Conservation (phyloP, 768 basidiomycete species). For the Lentinula aciculospora region DNA sequence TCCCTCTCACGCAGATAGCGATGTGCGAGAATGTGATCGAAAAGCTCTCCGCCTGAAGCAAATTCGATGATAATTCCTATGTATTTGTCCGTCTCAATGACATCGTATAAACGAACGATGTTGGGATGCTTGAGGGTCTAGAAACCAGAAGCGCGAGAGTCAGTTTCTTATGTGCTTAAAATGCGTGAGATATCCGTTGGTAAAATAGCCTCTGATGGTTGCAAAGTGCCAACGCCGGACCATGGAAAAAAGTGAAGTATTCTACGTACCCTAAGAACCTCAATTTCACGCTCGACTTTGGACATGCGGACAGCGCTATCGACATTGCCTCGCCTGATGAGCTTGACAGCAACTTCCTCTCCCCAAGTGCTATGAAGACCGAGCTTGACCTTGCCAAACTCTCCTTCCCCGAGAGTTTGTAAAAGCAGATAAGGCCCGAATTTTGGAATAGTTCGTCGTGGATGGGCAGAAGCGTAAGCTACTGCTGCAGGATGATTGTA, state of each 20-base stretch:
- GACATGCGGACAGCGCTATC: conserved; percentile 82
- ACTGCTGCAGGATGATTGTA: conserved; percentile 82
- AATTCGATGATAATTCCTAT: conserved; percentile 99
- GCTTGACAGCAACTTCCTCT: conserved; percentile 97
- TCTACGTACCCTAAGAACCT: conserved; percentile 80
- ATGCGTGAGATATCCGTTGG: not conserved
- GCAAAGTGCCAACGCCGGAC: not conserved
- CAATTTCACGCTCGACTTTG: conserved; percentile 97
- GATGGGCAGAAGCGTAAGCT: conserved; percentile 79
- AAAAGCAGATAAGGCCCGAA: conserved; percentile 95
- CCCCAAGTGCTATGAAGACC: conserved; percentile 91
- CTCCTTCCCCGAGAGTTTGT: conserved; percentile 96
- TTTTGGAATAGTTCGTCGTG: conserved; percentile 80
- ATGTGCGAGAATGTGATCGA: conserved; percentile 98
- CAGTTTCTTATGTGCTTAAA: conserved; percentile 9
- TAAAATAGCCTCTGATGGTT: not conserved
- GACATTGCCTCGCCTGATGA: conserved; percentile 90
- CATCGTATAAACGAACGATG: conserved; percentile 96
- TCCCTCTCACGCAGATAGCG: conserved; percentile 93
- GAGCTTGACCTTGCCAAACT: conserved; percentile 99
- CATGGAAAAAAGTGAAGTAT: not conserved
- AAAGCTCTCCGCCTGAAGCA: conserved; percentile 96
- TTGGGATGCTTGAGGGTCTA: conserved; percentile 96
- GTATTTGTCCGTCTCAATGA: conserved; percentile 99
- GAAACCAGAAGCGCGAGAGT: conserved; percentile 4